A percentile compares a stretch with the other conserved stretches of the same genome.
Conservation (phyloP, 2,329 filamentous ascomycete species). For the Aspergillus intermedius region DNA sequence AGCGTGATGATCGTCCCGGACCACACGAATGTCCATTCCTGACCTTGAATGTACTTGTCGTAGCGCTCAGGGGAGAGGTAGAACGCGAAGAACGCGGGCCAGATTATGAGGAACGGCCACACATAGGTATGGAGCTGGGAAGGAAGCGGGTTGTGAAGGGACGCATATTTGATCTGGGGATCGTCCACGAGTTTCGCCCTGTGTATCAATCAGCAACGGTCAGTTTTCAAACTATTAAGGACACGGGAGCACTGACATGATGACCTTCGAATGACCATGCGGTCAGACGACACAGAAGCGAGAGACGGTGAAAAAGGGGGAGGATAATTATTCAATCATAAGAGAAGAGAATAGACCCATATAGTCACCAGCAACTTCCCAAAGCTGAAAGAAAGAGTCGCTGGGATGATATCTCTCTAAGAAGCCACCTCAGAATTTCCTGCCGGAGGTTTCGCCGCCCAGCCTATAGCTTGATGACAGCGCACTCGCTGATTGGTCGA, state of each 20-base stretch:
- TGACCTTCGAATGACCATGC: conserved; percentile 28
- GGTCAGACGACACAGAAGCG: conserved; percentile 17
- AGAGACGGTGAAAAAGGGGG: conserved; percentile 1
- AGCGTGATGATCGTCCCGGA: conserved; percentile 77
- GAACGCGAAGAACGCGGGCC: conserved; percentile 84
- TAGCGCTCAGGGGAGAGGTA: conserved; percentile 81
- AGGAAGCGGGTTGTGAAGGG: conserved; percentile 80
- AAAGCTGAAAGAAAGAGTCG: conserved; percentile 1
- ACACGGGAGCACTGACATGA: conserved; percentile 21
- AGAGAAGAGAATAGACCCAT: conserved; percentile 9
- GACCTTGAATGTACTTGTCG: conserved; percentile 82
- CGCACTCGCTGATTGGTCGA: background rate
- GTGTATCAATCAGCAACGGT: conserved; percentile 4
- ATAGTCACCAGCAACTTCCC: background rate
- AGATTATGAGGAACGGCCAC: conserved; percentile 86
- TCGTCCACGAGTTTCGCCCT: conserved; percentile 86
- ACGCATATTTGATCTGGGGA: conserved; percentile 77
- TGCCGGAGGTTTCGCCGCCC: conserved; percentile 16
- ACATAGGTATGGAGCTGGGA: conserved; percentile 78
- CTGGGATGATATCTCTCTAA: conserved; percentile 7
- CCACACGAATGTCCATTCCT: conserved; percentile 98
- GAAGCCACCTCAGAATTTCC: conserved; percentile 25
- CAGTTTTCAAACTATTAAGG: conserved; percentile 6
- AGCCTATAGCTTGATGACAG: background rate
- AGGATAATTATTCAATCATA: conserved; percentile 20